Conservation (phyloP, 257 asterid species). For the Solanum okadae region DNA sequence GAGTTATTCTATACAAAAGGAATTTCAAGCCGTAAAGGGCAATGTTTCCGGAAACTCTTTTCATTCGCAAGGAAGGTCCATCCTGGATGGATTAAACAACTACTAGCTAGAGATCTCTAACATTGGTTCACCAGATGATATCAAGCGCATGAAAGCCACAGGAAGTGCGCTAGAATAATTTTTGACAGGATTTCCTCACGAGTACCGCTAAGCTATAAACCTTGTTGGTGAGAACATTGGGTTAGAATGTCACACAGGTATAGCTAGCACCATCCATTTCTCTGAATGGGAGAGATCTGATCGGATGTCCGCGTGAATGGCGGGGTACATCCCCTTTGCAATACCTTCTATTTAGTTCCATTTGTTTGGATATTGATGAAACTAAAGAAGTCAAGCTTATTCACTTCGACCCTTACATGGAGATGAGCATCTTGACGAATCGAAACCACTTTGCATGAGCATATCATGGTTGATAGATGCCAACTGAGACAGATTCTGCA, state of each 20-base stretch:
- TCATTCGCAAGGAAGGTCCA: neutral
- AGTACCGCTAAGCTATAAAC: neutral
- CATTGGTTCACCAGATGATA: neutral
- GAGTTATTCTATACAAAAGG: neutral
- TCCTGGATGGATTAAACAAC: neutral
- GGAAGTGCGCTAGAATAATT: neutral
- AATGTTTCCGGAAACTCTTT: neutral
- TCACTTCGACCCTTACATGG: constrained; percentile 38
- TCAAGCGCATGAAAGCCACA: neutral
- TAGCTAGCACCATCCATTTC: neutral
- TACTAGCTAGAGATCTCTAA: neutral
- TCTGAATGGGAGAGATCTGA: neutral
- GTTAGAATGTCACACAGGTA: neutral
- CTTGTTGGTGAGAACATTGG: neutral
- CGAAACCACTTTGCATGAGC: constrained; percentile 68
- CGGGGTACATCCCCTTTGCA: neutral
- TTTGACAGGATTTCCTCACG: neutral
- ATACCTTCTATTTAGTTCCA: neutral
- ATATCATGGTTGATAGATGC: constrained; percentile 88
- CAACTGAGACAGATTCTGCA: constrained; percentile 86
- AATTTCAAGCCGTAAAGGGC: neutral
- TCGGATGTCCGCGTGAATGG: neutral
- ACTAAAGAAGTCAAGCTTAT: neutral
- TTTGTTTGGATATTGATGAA: neutral
- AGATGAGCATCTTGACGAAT: constrained; percentile 49